Conservation (phyloP, 2,329 filamentous ascomycete species). For the Calonectria montana region DNA sequence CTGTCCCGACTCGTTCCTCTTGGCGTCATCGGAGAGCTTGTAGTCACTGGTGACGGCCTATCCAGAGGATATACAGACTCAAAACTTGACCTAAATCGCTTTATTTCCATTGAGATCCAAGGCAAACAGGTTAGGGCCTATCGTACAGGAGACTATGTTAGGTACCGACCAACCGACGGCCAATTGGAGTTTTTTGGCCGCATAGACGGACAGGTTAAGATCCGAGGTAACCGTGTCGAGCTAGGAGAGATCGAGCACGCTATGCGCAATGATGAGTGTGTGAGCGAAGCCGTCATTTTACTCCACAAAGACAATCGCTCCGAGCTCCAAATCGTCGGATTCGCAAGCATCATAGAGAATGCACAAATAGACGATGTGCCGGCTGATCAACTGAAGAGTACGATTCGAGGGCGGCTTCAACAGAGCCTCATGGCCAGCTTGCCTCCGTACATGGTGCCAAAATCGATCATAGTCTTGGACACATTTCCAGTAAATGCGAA, state of each 20-base stretch:
- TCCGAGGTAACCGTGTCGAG: constrained; percentile 67
- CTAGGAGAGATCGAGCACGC: constrained; percentile 45
- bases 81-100: not conserved
- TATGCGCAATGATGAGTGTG: not conserved
- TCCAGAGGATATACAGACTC: not conserved
- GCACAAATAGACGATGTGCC: not conserved
- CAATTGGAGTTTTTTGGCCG: constrained; percentile 56
- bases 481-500: not conserved
- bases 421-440: not conserved
- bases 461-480: not conserved
- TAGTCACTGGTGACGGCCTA: not conserved
- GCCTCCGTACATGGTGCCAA: not conserved
- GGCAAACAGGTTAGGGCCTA: not conserved
- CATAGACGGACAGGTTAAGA: constrained; percentile 68
- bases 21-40: not conserved
- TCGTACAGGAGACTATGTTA: not conserved
- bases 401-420: not conserved
- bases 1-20: not conserved
- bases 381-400: not conserved
- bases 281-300: not conserved
- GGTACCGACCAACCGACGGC: not conserved
- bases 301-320: not conserved
- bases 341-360: too few species aligned
- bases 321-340: too few species aligned
- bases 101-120: not conserved